phyloP scores from a whole-genome alignment of 2,329 filamentous ascomycete species.

The Colletotrichum higginsianum region DNA sequence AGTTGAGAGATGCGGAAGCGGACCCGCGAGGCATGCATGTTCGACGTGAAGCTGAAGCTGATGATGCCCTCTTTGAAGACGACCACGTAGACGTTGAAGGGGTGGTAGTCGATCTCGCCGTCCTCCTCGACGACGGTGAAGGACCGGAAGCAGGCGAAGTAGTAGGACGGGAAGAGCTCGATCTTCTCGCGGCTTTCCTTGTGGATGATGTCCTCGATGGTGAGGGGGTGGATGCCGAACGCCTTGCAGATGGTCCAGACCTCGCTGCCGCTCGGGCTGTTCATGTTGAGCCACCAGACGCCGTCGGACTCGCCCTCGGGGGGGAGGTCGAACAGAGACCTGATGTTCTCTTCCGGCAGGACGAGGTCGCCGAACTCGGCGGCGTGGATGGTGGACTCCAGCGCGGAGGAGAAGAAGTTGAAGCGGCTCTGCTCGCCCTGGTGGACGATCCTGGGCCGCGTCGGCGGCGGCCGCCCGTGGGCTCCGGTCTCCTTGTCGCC shows the following conservation, averaged over 20 bases:
- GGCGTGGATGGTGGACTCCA: slow-evolving; percentile 93
- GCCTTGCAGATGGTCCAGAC: slow-evolving; percentile 90
- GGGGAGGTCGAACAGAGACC: slow-evolving; percentile 83
- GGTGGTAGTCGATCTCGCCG: slow-evolving; percentile 86
- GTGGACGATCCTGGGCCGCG: slow-evolving; percentile 53
- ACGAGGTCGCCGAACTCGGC: slow-evolving; percentile 89
- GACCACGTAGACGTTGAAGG: slow-evolving; percentile 95
- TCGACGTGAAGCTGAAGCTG: slow-evolving; percentile 92
- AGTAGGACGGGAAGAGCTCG: slow-evolving; percentile 96
- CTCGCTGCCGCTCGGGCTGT: slow-evolving; percentile 90
- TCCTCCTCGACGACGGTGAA: slow-evolving; percentile 86
- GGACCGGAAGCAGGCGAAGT: slow-evolving; percentile 97
- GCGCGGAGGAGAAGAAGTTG: slow-evolving; percentile 96
- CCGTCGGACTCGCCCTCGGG: slow-evolving; percentile 77
- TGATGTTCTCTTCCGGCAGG: slow-evolving; percentile 89
- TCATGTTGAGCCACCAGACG: slow-evolving; percentile 98
- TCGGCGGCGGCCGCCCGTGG: slow-evolving; percentile 33
- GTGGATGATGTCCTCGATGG: slow-evolving; percentile 94
- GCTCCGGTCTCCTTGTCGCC: slow-evolving; percentile 63
- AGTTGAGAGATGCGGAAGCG: slow-evolving; percentile 91
- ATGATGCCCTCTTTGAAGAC: slow-evolving; percentile 96
- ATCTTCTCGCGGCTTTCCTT: slow-evolving; percentile 98
- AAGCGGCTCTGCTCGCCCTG: slow-evolving; percentile 82
- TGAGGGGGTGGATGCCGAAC: slow-evolving; percentile 95
- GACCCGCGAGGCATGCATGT: slow-evolving; percentile 89